Evolutionary conservation across 2,329 filamentous ascomycete genomes (phyloP).

Genomic region (Daldinia eschscholtzii): DNA sequence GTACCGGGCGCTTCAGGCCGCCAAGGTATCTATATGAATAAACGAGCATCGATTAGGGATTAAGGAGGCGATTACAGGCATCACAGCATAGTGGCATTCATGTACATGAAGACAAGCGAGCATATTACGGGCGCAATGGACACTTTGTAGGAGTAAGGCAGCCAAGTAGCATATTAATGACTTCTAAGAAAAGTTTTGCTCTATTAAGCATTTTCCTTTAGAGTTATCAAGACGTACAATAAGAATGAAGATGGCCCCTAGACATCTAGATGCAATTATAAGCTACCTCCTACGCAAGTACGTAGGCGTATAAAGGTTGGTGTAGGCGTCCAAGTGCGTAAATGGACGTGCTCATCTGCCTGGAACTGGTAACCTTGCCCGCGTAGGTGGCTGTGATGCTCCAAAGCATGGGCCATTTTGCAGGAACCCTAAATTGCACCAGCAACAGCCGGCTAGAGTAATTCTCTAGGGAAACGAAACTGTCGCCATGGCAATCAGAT

Average conservation of each 20-base stretch:
- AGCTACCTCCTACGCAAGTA: not conserved
- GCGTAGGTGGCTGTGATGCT: not conserved
- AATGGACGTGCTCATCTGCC: too few relatives aligned
- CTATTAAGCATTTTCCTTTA: not conserved
- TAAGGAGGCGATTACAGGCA: slow-evolving; percentile 22
- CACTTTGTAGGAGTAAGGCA: slow-evolving; percentile 23
- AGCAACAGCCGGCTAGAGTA: not conserved
- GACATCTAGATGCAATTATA: not conserved
- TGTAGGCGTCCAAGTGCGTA: not conserved
- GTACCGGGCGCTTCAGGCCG: slow-evolving; percentile 12
- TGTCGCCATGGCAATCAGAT: not conserved
- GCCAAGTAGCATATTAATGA: slow-evolving; percentile 14
- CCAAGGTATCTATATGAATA: slow-evolving; percentile 11
- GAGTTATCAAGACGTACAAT: not conserved
- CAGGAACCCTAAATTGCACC: too few relatives aligned
- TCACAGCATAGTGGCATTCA: slow-evolving; percentile 36
- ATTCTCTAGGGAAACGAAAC: not conserved
- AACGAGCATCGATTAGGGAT: slow-evolving; percentile 19
- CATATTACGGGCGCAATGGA: slow-evolving; percentile 38
- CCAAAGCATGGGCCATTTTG: not conserved
- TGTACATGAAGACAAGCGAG: slow-evolving; percentile 32
- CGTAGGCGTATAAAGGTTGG: not conserved
- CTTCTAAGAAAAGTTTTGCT: not conserved
- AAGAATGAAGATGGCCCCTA: not conserved
- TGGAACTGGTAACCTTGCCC: too few relatives aligned